phyloP scores from a whole-genome alignment of 2,329 filamentous ascomycete species.

The Hymenoscyphus repandus region DNA sequence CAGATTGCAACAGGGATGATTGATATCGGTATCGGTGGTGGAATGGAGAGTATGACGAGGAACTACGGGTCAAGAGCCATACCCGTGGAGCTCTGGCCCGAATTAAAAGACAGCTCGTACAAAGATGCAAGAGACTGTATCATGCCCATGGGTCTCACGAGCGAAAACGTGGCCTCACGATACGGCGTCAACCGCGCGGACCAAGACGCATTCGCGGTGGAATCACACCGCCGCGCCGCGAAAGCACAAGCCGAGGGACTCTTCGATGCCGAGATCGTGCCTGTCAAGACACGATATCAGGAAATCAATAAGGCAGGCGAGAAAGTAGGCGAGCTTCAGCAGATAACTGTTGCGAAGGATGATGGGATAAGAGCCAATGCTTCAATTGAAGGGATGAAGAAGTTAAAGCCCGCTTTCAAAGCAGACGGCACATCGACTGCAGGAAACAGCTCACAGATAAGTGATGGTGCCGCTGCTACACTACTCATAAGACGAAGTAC shows the following conservation, averaged over 20 bases:
- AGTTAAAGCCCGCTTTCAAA: slow-evolving; percentile 82
- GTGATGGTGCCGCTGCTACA: slow-evolving; percentile 79
- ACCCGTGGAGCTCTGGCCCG: slow-evolving; percentile 74
- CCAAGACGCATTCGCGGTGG: slow-evolving; percentile 77
- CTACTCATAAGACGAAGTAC: slow-evolving; percentile 82
- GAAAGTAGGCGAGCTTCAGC: slow-evolving; percentile 49
- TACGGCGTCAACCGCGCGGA: slow-evolving; percentile 70
- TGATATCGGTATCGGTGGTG: slow-evolving; percentile 71
- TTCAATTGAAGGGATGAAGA: slow-evolving; percentile 64
- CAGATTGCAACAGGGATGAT: slow-evolving; percentile 72
- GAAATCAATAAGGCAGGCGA: slow-evolving; percentile 57
- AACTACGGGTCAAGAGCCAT: slow-evolving; percentile 87
- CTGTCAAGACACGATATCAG: slow-evolving; percentile 66
- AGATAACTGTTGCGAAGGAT: slow-evolving; percentile 67
- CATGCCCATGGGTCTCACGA: slow-evolving; percentile 90
- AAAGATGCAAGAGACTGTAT: slow-evolving; percentile 78
- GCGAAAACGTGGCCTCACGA: slow-evolving; percentile 77
- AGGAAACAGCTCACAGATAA: slow-evolving; percentile 81
- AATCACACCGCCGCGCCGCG: slow-evolving; percentile 68
- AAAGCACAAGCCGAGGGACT: slow-evolving; percentile 61
- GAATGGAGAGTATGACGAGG: slow-evolving; percentile 94
- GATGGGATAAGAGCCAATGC: slow-evolving; percentile 74
- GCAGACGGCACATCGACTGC: slow-evolving; percentile 72
- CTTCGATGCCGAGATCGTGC: slow-evolving; percentile 76
- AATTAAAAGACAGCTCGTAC: slow-evolving; percentile 56